phyloP scores from a whole-genome alignment of 2,329 filamentous ascomycete species.

The Nigrograna mackinnonii region DNA sequence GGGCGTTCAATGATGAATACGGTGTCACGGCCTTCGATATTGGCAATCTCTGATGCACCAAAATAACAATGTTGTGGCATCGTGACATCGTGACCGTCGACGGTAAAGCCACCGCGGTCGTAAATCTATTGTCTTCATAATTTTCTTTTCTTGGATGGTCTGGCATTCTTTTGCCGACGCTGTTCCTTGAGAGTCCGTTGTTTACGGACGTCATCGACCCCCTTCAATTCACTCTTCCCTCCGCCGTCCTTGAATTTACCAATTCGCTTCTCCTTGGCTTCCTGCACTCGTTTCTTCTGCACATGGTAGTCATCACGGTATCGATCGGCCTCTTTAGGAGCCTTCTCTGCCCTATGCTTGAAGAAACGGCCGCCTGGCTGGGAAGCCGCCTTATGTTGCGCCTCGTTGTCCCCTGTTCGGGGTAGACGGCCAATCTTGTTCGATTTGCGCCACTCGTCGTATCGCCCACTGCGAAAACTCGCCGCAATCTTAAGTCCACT shows the following conservation, averaged over 20 bases:
- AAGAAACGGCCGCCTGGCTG: slow-evolving; percentile 61
- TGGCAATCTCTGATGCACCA: not conserved
- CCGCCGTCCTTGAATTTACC: slow-evolving; percentile 76
- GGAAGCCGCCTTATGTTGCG: slow-evolving; percentile 36
- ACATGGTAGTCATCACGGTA: slow-evolving; percentile 87
- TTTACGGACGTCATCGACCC: slow-evolving; percentile 82
- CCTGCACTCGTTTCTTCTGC: slow-evolving; percentile 86
- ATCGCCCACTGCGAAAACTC: slow-evolving; percentile 88
- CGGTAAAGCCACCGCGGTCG: not conserved
- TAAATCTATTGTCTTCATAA: slow-evolving; percentile 22
- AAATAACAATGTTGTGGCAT: not conserved
- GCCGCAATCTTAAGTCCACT: slow-evolving; percentile 95
- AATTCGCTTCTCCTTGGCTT: slow-evolving; percentile 82
- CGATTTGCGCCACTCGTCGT: slow-evolving; percentile 87
- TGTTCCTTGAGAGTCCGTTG: slow-evolving; percentile 76
- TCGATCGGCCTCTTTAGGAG: slow-evolving; percentile 92
- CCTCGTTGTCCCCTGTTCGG: slow-evolving; percentile 80
- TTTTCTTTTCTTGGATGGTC: slow-evolving; percentile 68
- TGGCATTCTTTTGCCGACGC: slow-evolving; percentile 83
- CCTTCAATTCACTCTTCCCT: slow-evolving; percentile 76
- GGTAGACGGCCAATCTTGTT: slow-evolving; percentile 81
- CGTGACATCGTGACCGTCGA: not conserved
- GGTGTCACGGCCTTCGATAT: too few species aligned
- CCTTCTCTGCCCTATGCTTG: slow-evolving; percentile 84
- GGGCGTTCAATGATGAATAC: too few species aligned